These are phyloP conservation scores for Rhazya stricta DNA, from an alignment of 257 asterid species.

Conservation along the genomic window DNA sequence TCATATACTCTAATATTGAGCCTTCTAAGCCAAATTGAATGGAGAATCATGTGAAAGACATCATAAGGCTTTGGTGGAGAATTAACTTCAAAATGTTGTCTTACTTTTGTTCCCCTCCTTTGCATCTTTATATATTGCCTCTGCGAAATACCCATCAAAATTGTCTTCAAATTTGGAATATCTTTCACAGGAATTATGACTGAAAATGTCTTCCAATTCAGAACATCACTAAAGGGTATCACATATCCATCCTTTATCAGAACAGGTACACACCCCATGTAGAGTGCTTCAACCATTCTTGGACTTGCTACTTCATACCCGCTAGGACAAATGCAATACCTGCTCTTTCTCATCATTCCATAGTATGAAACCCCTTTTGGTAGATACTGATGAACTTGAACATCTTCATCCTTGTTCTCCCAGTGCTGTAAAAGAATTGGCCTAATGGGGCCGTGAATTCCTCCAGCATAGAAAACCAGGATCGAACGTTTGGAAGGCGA, in stretches of 20 bases:
- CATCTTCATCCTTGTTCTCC: slow-evolving; percentile 72
- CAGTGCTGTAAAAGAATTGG: slow-evolving; percentile 66
- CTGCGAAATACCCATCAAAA: slow-evolving; percentile 51
- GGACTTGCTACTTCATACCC: slow-evolving; percentile 87
- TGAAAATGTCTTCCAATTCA: slow-evolving; percentile 61
- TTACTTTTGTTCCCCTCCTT: slow-evolving; percentile 51
- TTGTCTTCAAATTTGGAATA: slow-evolving; percentile 54
- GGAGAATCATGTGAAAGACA: slow-evolving; percentile 82
- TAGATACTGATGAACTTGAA: slow-evolving; percentile 57
- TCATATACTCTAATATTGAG: slow-evolving; percentile 47
- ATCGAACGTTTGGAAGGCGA: slow-evolving; percentile 61
- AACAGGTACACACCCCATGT: slow-evolving; percentile 73
- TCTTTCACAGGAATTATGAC: slow-evolving; percentile 49
- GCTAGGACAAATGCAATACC: slow-evolving; percentile 75
- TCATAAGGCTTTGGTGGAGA: slow-evolving; percentile 63
- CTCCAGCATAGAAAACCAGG: slow-evolving; percentile 74
- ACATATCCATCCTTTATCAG: slow-evolving; percentile 56
- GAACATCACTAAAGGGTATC: slow-evolving; percentile 68
- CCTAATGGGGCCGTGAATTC: slow-evolving; percentile 79
- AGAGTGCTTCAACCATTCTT: slow-evolving; percentile 71
- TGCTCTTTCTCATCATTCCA: slow-evolving; percentile 59
- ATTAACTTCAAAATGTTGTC: slow-evolving; percentile 74
- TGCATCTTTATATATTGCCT: slow-evolving; percentile 70
- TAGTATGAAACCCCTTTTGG: slow-evolving; percentile 56
- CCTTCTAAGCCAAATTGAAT: slow-evolving; percentile 84